A percentile compares a stretch with the other conserved stretches of the same genome.
phyloP scores from a whole-genome alignment of 2,329 filamentous ascomycete species.

The Cladophialophora yegresii region DNA sequence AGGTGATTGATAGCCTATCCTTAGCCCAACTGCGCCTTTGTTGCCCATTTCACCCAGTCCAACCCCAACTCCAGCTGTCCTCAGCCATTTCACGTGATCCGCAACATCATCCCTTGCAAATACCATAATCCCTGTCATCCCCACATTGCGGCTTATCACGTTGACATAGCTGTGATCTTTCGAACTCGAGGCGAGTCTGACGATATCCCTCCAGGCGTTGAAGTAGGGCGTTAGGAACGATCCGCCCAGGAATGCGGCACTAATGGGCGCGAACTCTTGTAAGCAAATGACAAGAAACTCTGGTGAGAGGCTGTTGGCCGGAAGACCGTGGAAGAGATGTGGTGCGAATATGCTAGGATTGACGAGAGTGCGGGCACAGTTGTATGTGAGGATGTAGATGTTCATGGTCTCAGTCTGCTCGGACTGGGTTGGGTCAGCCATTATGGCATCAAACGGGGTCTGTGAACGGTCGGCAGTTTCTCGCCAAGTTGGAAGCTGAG shows the following conservation, averaged over 20 bases:
- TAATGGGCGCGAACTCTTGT: constrained; percentile 85
- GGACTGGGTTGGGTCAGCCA: constrained; percentile 1
- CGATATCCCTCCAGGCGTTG: constrained; percentile 66
- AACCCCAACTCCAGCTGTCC: constrained; percentile 80
- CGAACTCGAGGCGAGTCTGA: constrained; percentile 61
- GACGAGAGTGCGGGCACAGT: constrained; percentile 74
- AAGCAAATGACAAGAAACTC: constrained; percentile 69
- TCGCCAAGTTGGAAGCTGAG: neutral
- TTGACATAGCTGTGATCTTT: constrained; percentile 60
- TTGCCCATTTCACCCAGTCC: constrained; percentile 89
- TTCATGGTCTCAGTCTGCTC: constrained; percentile 15
- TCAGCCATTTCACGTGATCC: constrained; percentile 63
- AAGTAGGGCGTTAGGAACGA: constrained; percentile 77
- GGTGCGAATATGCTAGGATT: constrained; percentile 69
- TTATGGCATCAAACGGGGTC: neutral
- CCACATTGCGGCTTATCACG: constrained; percentile 71
- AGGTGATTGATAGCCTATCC: constrained; percentile 56
- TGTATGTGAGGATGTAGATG: constrained; percentile 78
- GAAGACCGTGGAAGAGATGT: constrained; percentile 66
- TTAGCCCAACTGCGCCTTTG: constrained; percentile 84
- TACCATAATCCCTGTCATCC: constrained; percentile 86
- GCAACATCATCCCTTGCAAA: constrained; percentile 68
- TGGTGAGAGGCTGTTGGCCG: constrained; percentile 56
- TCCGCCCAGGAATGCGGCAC: constrained; percentile 81
- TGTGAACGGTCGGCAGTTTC: neutral